Percentiles rank a stretch among this genome's conserved stretches.
Conservation (phyloP, 1,284 basidiomycete genomes). For the Stygiomarasmius scandens region DNA sequence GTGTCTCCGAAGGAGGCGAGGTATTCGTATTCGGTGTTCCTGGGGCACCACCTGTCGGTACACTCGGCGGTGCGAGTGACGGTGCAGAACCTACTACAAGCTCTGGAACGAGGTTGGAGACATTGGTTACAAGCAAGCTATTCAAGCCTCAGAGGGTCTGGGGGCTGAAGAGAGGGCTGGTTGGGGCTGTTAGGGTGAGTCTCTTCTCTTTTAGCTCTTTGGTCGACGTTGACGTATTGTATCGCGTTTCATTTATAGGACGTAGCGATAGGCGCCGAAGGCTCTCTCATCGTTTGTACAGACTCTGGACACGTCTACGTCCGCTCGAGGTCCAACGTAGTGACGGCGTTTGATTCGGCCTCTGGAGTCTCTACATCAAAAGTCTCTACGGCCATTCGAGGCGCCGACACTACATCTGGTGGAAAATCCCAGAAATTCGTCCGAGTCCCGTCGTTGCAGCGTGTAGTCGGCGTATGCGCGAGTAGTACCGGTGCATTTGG, state of each 20-base stretch:
- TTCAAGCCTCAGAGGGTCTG: conserved; percentile 91
- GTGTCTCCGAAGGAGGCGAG: conserved; percentile 87
- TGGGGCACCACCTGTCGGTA: conserved; percentile 15
- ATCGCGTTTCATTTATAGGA: conserved; percentile 49
- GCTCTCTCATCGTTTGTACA: conserved; percentile 90
- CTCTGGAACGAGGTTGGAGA: conserved; percentile 6
- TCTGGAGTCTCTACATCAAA: conserved; percentile 32
- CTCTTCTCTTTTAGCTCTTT: background rate
- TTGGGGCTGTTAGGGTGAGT: conserved; percentile 78
- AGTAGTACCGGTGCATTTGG: conserved; percentile 91
- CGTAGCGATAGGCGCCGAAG: conserved; percentile 87
- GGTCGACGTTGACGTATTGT: too few relatives aligned
- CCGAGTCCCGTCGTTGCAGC: conserved; percentile 81
- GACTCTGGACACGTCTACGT: conserved; percentile 94
- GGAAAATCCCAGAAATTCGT: conserved; percentile 82
- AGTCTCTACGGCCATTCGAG: too few relatives aligned
- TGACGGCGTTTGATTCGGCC: conserved; percentile 37
- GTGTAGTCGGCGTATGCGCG: conserved; percentile 82
- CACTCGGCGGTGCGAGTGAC: conserved; percentile 24
- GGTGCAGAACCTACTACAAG: conserved; percentile 23
- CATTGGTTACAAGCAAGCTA: conserved; percentile 15
- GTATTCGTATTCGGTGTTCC: conserved; percentile 83
- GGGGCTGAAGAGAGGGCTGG: conserved; percentile 80
- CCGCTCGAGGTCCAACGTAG: conserved; percentile 55
- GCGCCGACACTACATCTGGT: too few relatives aligned